Conservation (phyloP, 108 stramenopile species). For the Fragilaria crotonensis region DNA sequence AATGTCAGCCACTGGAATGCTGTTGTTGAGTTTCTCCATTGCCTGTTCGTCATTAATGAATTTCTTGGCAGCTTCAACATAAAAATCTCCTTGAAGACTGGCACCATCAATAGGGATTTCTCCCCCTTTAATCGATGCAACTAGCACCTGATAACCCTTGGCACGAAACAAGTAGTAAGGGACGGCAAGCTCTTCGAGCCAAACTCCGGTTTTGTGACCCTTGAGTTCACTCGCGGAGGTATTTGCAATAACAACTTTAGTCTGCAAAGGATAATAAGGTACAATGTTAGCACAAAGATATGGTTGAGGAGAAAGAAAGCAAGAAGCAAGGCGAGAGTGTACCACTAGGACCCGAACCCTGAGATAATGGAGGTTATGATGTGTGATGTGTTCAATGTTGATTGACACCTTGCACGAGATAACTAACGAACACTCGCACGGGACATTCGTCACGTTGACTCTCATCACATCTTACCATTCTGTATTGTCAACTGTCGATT, state of each 20-base stretch:
- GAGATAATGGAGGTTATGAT: too few relatives aligned
- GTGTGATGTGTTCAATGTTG: too few relatives aligned
- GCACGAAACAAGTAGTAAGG: conserved; percentile 68
- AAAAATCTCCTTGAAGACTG: conserved; percentile 37
- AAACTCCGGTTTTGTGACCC: conserved; percentile 48
- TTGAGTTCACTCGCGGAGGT: conserved; percentile 3
- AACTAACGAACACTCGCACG: too few relatives aligned
- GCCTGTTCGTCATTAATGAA: conserved; percentile 70
- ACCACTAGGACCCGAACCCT: too few relatives aligned
- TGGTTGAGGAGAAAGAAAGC: too few relatives aligned
- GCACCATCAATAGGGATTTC: conserved; percentile 59
- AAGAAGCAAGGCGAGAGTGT: too few relatives aligned
- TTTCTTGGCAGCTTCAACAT: conserved; percentile 53
- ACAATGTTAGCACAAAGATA: too few relatives aligned
- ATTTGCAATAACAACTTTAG: conserved; percentile 1
- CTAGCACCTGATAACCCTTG: conserved; percentile 48
- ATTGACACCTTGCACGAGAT: too few relatives aligned
- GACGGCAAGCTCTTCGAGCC: conserved; percentile 70
- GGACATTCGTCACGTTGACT: too few relatives aligned
- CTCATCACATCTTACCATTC: too few relatives aligned
- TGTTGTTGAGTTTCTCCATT: conserved; percentile 42
- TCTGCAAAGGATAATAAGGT: too few relatives aligned
- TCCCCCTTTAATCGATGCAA: conserved; percentile 57
- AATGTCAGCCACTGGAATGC: conserved; percentile 36
- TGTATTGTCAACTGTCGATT: too few relatives aligned